A percentile compares a stretch with the other conserved stretches of the same genome.
Evolutionary conservation across 768 basidiomycete genomes (phyloP).

Genomic region (Tricholoma sp.): DNA sequence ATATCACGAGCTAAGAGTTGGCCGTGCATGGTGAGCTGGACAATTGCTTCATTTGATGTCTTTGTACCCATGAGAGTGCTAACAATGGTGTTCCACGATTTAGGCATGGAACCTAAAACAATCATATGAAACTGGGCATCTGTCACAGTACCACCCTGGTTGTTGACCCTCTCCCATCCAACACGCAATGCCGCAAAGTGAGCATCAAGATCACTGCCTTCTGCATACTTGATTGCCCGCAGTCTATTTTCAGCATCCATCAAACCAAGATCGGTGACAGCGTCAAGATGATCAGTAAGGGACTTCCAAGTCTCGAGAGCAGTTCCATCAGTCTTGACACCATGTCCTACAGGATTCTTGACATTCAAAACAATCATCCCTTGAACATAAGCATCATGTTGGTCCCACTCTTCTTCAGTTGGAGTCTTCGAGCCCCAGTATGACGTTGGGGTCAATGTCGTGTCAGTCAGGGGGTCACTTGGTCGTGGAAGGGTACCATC

Average conservation of each 20-base stretch:
- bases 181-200: neutral
- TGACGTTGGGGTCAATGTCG: neutral
- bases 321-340: too few species aligned
- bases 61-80: neutral
- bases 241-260: too few species aligned
- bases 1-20: neutral
- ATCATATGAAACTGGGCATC: too few species aligned
- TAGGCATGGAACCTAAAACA: too few species aligned
- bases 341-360: too few species aligned
- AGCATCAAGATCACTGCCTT: neutral
- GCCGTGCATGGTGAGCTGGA: conserved; percentile 1
- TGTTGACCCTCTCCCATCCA: neutral
- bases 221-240: too few species aligned
- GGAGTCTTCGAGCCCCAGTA: neutral
- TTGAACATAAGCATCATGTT: too few species aligned
- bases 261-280: too few species aligned
- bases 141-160: neutral
- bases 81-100: neutral
- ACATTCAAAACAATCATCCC: too few species aligned
- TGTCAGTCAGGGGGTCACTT: neutral
- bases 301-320: too few species aligned
- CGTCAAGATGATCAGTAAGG: too few species aligned
- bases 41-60: neutral
- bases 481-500: neutral
- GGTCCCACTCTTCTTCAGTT: neutral